phyloP scores from a whole-genome alignment of 106 monocot genomes.

The Iris macrosiphon region DNA sequence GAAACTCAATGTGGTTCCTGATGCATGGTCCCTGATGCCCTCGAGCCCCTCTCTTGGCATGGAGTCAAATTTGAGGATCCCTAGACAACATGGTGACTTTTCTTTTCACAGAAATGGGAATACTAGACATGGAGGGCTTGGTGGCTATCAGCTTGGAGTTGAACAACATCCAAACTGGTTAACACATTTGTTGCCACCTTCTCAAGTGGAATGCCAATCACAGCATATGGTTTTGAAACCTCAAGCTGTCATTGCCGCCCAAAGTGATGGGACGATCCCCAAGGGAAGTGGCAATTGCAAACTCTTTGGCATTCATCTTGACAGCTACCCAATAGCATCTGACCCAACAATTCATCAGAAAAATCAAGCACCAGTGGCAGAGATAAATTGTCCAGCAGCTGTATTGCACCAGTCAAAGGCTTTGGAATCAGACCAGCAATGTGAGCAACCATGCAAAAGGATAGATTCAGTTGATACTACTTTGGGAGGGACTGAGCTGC shows the following conservation, averaged over 20 bases:
- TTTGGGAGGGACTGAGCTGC: conserved; percentile 12
- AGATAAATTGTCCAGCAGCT: conserved; percentile 2
- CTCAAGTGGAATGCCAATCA: not conserved
- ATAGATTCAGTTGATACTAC: conserved; percentile 11
- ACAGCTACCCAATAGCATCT: not conserved
- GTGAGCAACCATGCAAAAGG: conserved; percentile 12
- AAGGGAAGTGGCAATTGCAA: conserved; percentile 9
- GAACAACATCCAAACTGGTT: conserved; percentile 17
- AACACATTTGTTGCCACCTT: not conserved
- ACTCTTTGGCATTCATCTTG: conserved; percentile 12
- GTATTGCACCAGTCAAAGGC: not conserved
- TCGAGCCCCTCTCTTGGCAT: conserved; percentile 12
- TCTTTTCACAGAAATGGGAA: no score
- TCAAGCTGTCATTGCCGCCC: not conserved
- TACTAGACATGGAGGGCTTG: conserved; percentile 6
- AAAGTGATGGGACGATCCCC: not conserved
- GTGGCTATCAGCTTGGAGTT: conserved; percentile 5
- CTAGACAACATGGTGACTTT: no score
- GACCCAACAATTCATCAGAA: not conserved
- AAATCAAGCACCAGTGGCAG: not conserved
- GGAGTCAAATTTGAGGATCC: conserved; percentile 21
- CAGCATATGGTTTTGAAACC: not conserved
- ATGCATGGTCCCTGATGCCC: conserved; percentile 15
- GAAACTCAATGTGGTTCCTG: conserved; percentile 17
- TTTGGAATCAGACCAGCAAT: conserved; percentile 14